Evolutionary conservation across 495 filamentous ascomycete species (phyloP).

Genomic region (Penicillium maclennaniae): DNA sequence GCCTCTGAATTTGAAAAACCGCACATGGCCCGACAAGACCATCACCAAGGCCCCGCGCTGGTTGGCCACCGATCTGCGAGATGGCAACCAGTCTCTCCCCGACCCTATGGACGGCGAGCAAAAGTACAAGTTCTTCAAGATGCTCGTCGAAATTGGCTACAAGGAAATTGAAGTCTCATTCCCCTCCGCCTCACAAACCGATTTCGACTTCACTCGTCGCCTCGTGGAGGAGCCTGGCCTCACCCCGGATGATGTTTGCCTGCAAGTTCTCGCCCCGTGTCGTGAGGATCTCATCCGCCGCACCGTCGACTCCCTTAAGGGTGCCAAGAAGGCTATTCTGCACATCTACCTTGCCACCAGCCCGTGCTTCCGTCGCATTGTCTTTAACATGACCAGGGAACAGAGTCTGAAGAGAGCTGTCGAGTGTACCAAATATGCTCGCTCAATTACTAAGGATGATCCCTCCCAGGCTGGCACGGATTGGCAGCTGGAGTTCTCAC

Average conservation of each 20-base stretch:
- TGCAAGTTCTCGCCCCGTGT: slow-evolving; percentile 93
- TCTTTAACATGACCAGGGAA: slow-evolving; percentile 83
- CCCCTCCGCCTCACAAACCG: slow-evolving; percentile 87
- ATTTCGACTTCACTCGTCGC: slow-evolving; percentile 91
- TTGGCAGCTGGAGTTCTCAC: slow-evolving; percentile 95
- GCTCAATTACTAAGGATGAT: slow-evolving; percentile 93
- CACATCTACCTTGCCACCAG: slow-evolving; percentile 97
- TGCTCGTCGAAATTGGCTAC: slow-evolving; percentile 90
- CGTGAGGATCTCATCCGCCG: slow-evolving; percentile 86
- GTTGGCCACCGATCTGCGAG: slow-evolving; percentile 80
- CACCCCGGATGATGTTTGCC: slow-evolving; percentile 89
- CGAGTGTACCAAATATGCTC: slow-evolving; percentile 77
- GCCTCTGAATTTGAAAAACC: slow-evolving; percentile 75
- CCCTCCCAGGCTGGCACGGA: slow-evolving; percentile 67
- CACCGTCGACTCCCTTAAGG: slow-evolving; percentile 86
- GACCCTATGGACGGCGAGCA: slow-evolving; percentile 93
- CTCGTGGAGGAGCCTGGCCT: slow-evolving; percentile 82
- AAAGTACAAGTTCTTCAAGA: slow-evolving; percentile 92
- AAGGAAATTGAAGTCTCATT: slow-evolving; percentile 98
- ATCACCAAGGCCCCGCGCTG: slow-evolving; percentile 78
- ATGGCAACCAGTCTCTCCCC: slow-evolving; percentile 85
- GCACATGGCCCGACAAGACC: slow-evolving; percentile 82
- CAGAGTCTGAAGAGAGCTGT: slow-evolving; percentile 81
- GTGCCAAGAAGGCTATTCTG: slow-evolving; percentile 91
- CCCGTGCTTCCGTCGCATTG: slow-evolving; percentile 83